Percentiles rank a stretch among this genome's conserved stretches.
These are phyloP conservation scores for Monosporozyma aerobia DNA, from an alignment of 805 yeast species.

Conservation along the genomic window DNA sequence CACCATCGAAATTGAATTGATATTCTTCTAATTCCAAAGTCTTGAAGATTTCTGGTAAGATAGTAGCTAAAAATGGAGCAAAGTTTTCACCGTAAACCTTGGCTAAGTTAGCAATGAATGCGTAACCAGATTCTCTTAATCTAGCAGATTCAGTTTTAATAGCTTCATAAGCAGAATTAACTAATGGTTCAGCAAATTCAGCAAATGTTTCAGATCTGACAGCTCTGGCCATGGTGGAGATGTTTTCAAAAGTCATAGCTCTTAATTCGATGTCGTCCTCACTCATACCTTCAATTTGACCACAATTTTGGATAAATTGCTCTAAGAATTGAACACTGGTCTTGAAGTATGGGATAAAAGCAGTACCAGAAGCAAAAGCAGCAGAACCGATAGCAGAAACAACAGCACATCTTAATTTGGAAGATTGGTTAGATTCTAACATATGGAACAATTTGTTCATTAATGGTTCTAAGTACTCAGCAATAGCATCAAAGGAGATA, in stretches of 20 bases:
- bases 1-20: slow-evolving; percentile 49
- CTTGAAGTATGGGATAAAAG: slow-evolving; percentile 78
- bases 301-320: slow-evolving; percentile 65
- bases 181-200: slow-evolving; percentile 77
- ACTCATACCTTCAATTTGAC: slow-evolving; percentile 62
- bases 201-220: slow-evolving; percentile 87
- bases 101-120: slow-evolving; percentile 88
- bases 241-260: slow-evolving; percentile 86
- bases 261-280: slow-evolving; percentile 88
- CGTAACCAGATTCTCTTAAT: slow-evolving; percentile 89
- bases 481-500: slow-evolving; percentile 79
- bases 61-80: slow-evolving; percentile 70
- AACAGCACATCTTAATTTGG: slow-evolving; percentile 62
- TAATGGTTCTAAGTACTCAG: slow-evolving; percentile 73
- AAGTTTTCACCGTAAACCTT: slow-evolving; percentile 89
- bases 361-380: slow-evolving; percentile 88
- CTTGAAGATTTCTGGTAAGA: slow-evolving; percentile 75
- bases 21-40: slow-evolving; percentile 85
- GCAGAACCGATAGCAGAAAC: slow-evolving; percentile 96
- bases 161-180: slow-evolving; percentile 77
- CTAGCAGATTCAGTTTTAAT: slow-evolving; percentile 70
- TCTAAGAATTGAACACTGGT: slow-evolving; percentile 72
- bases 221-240: slow-evolving; percentile 92
- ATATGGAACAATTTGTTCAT: slow-evolving; percentile 82
- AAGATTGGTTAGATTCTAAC: slow-evolving; percentile 67